Percentiles rank a stretch among this genome's conserved stretches.
Conservation (phyloP, 192 early-diverging fungal genomes). For the Coemansia sp. region DNA sequence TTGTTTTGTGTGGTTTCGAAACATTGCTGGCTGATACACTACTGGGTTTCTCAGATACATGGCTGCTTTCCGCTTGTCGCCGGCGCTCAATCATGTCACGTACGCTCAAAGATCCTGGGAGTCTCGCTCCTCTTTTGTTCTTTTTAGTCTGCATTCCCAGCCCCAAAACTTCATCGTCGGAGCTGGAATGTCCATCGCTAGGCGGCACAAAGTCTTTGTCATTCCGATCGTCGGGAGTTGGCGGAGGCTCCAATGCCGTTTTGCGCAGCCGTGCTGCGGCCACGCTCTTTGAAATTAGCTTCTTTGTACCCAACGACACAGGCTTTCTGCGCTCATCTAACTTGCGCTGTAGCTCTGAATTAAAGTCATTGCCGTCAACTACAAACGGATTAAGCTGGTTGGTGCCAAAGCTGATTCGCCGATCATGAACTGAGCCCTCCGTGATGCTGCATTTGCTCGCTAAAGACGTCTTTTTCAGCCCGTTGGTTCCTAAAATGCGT, state of each 20-base stretch:
- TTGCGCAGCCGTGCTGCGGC: conserved; percentile 33
- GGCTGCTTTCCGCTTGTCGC: neutral
- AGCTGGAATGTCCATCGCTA: conserved; percentile 11
- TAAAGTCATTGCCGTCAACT: conserved; percentile 36
- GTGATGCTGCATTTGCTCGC: conserved; percentile 10
- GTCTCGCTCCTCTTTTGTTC: conserved; percentile 1
- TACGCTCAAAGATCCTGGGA: conserved; percentile 37
- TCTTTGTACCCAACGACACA: conserved; percentile 5
- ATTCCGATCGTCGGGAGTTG: conserved; percentile 31
- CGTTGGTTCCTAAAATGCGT: conserved; percentile 18
- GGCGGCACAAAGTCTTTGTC: conserved; percentile 38
- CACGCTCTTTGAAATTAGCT: conserved; percentile 32
- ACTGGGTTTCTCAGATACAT: too few species aligned
- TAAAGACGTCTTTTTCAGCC: neutral
- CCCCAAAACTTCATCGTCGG: conserved; percentile 7
- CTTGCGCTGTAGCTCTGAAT: conserved; percentile 30
- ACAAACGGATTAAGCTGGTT: conserved; percentile 40
- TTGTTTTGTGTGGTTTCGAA: too few species aligned
- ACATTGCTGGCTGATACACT: too few species aligned
- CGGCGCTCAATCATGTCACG: conserved; percentile 39
- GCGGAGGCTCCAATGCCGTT: conserved; percentile 22
- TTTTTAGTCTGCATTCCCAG: neutral
- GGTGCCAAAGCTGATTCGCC: conserved; percentile 47
- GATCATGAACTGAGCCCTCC: conserved; percentile 49
- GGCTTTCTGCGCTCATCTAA: conserved; percentile 16